A percentile compares a stretch with the other conserved stretches of the same genome.
Evolutionary conservation across 2,329 filamentous ascomycete genomes (phyloP).

Genomic region (Colletotrichum zoysiae): DNA sequence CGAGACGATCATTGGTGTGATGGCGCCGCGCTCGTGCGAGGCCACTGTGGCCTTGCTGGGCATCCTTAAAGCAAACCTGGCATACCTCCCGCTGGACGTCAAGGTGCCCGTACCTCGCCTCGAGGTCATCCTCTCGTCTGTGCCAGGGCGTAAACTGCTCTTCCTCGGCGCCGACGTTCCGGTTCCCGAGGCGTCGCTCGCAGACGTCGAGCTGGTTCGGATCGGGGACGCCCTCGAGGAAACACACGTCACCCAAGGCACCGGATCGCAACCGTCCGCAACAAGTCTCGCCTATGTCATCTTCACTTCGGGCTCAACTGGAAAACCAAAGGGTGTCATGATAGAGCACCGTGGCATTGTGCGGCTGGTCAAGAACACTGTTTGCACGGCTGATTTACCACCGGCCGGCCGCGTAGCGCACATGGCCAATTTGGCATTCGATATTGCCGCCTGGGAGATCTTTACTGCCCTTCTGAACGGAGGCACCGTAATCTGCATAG

Average conservation of each 20-base stretch:
- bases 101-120: conserved; percentile 1
- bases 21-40: conserved; percentile 8
- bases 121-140: not conserved
- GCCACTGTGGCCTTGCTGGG: conserved; percentile 2
- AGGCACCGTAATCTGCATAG: not conserved
- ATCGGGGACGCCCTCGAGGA: conserved; percentile 8
- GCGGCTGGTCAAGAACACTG: not conserved
- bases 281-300: conserved; percentile 14
- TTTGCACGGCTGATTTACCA: not conserved
- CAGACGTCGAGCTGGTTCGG: conserved; percentile 8
- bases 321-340: conserved; percentile 17
- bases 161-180: not conserved
- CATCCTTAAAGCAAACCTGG: conserved; percentile 9
- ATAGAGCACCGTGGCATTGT: conserved; percentile 13
- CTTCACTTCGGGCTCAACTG: conserved; percentile 8
- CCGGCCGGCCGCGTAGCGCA: not conserved
- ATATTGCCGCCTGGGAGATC: not conserved
- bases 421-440: conserved; percentile 8
- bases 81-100: conserved; percentile 13
- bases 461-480: not conserved
- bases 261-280: not conserved
- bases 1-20: not conserved
- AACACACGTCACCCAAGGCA: no score
- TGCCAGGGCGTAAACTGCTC: not conserved
- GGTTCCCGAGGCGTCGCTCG: not conserved